A percentile compares a stretch with the other conserved stretches of the same genome.
These are phyloP conservation scores for Pseudogymnoascus sp. DNA, from an alignment of 2,329 filamentous ascomycete species.

Conservation along the genomic window DNA sequence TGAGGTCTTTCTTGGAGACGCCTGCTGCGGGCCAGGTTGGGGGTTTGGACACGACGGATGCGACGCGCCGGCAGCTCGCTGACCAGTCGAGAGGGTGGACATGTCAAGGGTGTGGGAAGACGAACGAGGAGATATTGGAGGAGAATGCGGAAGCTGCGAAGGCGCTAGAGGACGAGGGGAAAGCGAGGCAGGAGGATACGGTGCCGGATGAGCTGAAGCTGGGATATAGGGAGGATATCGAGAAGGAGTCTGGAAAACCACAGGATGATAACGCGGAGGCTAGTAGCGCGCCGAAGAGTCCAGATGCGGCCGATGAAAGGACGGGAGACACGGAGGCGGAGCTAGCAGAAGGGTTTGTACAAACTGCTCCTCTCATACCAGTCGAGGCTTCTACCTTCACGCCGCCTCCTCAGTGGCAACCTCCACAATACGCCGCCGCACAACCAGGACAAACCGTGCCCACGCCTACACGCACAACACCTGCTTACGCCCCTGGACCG, in stretches of 20 bases:
- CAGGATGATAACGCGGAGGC: conserved; percentile 11
- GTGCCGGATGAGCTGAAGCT: conserved; percentile 49
- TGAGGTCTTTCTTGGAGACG: conserved; percentile 89
- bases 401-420: conserved; percentile 15
- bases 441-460: conserved; percentile 27
- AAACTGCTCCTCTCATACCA: conserved; percentile 33
- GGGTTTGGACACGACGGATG: conserved; percentile 68
- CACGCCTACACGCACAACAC: conserved; percentile 25
- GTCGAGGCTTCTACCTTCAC: conserved; percentile 14
- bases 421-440: conserved; percentile 18
- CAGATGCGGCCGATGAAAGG: neutral
- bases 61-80: conserved; percentile 62
- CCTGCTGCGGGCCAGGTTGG: conserved; percentile 83
- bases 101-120: conserved; percentile 62
- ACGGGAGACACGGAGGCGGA: conserved; percentile 35
- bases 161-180: conserved; percentile 32
- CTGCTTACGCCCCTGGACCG: neutral
- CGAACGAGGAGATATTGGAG: conserved; percentile 64
- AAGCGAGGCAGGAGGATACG: conserved; percentile 30
- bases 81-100: conserved; percentile 55
- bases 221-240: conserved; percentile 66
- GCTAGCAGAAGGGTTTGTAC: conserved; percentile 51
- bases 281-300: neutral
- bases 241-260: conserved; percentile 25
- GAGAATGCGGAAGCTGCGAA: conserved; percentile 55